phyloP scores from a whole-genome alignment of 2,329 filamentous ascomycete genomes.

The Phialophora expanda region DNA sequence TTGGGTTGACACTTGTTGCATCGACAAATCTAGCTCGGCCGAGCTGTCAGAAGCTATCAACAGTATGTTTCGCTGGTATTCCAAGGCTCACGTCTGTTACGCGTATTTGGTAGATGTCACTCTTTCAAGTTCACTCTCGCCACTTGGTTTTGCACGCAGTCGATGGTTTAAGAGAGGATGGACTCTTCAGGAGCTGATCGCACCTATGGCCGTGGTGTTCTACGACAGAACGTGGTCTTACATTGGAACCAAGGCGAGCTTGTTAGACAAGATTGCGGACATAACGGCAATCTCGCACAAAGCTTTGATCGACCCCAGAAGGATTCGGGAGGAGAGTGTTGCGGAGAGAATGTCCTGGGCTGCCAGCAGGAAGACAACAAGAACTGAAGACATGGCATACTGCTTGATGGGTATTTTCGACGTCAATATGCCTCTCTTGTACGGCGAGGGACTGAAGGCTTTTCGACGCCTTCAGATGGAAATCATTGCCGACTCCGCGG shows the following conservation, averaged over 20 bases:
- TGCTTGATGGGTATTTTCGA: constrained; percentile 53
- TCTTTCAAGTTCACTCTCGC: neutral
- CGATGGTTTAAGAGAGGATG: neutral
- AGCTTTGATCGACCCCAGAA: neutral
- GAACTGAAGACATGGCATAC: constrained; percentile 52
- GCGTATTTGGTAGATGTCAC: constrained; percentile 27
- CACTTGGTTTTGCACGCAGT: neutral
- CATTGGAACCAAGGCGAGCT: neutral
- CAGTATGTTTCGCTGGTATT: constrained; percentile 27
- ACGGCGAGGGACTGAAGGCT: constrained; percentile 46
- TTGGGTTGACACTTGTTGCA: constrained; percentile 40
- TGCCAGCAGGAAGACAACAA: constrained; percentile 43
- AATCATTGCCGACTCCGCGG: constrained; percentile 31
- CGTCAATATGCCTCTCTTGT: constrained; percentile 53
- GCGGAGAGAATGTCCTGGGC: constrained; percentile 47
- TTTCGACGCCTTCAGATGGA: constrained; percentile 37
- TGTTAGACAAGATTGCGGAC: neutral
- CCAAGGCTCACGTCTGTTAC: constrained; percentile 31
- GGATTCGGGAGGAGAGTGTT: neutral
- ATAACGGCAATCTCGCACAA: neutral
- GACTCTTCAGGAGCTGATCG: neutral
- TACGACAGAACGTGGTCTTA: neutral
- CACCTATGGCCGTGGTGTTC: neutral
- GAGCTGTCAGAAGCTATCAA: constrained; percentile 36
- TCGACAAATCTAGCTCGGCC: constrained; percentile 38